Evolutionary conservation across 73 alveolate genomes (phyloP).

Genomic region (Tetrahymena borealis): DNA sequence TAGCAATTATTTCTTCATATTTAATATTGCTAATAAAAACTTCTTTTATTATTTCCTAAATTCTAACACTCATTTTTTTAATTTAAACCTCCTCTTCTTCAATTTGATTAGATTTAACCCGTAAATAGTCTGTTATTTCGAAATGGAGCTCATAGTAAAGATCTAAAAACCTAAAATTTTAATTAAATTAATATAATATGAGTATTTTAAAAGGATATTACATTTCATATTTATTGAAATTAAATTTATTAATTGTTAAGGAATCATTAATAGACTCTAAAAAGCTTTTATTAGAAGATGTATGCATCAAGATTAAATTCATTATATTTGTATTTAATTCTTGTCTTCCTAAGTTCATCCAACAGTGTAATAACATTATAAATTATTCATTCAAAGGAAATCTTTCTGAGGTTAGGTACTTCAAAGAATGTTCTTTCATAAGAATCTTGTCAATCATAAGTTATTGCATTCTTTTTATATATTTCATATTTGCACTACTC

Average conservation of each 20-base stretch:
- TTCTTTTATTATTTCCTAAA: background rate
- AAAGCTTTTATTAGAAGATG: background rate
- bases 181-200: background rate
- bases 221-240: background rate
- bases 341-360: background rate
- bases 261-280: background rate
- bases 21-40: background rate
- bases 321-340: background rate
- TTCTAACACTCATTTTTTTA: background rate
- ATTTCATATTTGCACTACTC: background rate
- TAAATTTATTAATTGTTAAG: background rate
- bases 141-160: background rate
- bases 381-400: background rate
- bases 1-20: background rate
- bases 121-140: background rate
- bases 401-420: background rate
- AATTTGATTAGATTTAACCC: background rate
- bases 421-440: background rate
- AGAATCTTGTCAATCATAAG: background rate
- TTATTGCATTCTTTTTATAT: background rate
- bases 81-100: background rate
- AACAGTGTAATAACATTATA: background rate
- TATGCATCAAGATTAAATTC: background rate
- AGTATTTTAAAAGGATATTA: too few species aligned
- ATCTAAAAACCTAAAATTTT: background rate